phyloP scores from a whole-genome alignment of 176 grass and related monocot genomes.

The Triticum monococcum region DNA sequence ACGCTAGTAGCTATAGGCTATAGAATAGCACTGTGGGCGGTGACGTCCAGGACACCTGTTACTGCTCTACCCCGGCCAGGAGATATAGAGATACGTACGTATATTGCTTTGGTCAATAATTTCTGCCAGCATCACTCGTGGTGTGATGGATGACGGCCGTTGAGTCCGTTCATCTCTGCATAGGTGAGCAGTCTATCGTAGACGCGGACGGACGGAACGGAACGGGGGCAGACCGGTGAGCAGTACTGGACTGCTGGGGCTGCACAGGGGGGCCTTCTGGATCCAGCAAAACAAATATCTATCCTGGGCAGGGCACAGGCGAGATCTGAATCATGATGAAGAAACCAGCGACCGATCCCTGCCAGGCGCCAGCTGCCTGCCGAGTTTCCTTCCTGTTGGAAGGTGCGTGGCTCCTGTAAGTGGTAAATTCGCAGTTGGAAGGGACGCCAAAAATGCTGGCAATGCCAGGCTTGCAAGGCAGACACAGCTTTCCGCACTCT shows the following conservation, averaged over 20 bases:
- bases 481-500: not conserved
- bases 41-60: not conserved
- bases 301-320: not conserved
- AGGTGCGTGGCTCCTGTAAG: not conserved
- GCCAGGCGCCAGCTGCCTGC: not conserved
- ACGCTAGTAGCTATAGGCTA: not conserved
- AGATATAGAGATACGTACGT: not conserved
- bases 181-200: not conserved
- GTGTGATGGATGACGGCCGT: no score
- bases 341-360: not conserved
- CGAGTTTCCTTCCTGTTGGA: no score
- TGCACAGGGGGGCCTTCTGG: no score
- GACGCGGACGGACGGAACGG: not conserved
- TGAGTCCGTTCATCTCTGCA: no score
- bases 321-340: not conserved
- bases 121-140: not conserved
- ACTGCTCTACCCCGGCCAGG: no score
- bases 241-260: not conserved
- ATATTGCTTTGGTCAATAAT: not conserved
- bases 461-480: conserved; percentile 6
- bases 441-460: not conserved
- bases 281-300: not conserved
- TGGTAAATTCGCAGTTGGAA: not conserved
- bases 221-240: not conserved
- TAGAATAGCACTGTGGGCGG: not conserved